Evolutionary conservation across 2,329 filamentous ascomycete genomes (phyloP).

Genomic region (Thelonectria discophora): DNA sequence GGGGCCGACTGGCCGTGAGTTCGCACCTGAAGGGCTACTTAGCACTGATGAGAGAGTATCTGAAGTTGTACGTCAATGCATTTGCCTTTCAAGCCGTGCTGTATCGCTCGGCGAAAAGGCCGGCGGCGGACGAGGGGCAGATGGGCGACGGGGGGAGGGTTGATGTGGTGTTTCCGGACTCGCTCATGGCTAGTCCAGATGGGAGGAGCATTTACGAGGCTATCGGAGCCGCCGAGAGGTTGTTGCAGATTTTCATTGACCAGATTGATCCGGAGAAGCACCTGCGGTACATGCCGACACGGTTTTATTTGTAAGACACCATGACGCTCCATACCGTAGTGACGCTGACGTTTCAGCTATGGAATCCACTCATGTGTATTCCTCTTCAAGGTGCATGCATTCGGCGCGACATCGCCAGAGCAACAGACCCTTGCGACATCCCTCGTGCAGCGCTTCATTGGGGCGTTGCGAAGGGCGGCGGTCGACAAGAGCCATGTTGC

Average conservation of each 20-base stretch:
- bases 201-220: slow-evolving; percentile 23
- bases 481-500: slow-evolving; percentile 25
- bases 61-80: slow-evolving; percentile 23
- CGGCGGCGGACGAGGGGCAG: background rate
- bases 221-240: slow-evolving; percentile 19
- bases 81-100: slow-evolving; percentile 27
- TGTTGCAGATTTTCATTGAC: slow-evolving; percentile 22
- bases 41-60: slow-evolving; percentile 24
- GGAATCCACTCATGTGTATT: slow-evolving; percentile 29
- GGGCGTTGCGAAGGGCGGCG: slow-evolving; percentile 15
- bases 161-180: slow-evolving; percentile 21
- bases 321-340: background rate
- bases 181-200: slow-evolving; percentile 25
- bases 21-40: slow-evolving; percentile 22
- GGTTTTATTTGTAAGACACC: slow-evolving; percentile 22
- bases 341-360: slow-evolving; percentile 2
- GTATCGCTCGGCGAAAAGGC: slow-evolving; percentile 15
- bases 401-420: slow-evolving; percentile 18
- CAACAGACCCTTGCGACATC: slow-evolving; percentile 14
- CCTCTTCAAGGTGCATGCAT: slow-evolving; percentile 24
- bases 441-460: slow-evolving; percentile 17
- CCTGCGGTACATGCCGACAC: slow-evolving; percentile 24
- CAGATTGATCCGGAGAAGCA: slow-evolving; percentile 24
- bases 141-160: background rate
- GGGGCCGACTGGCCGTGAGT: slow-evolving; percentile 13